Percentiles rank a stretch among this genome's conserved stretches.
Evolutionary conservation across 306 rosid species (phyloP).

Genomic region (Comarum palustre): DNA sequence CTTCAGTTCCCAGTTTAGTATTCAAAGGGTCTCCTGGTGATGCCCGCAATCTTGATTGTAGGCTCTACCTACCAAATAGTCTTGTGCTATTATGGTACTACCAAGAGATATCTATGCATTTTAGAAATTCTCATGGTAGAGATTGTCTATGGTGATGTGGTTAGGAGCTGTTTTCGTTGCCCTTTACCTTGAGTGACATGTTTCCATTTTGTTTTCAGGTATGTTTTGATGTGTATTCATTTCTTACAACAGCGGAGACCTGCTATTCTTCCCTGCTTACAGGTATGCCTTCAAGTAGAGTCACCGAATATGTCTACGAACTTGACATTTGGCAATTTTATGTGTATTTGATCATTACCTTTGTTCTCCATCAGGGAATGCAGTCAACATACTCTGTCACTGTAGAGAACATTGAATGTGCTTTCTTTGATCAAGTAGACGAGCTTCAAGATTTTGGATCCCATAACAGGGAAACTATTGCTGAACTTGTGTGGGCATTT

Average conservation of each 20-base stretch:
- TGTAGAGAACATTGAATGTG: constrained; percentile 63
- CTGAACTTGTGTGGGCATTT: constrained; percentile 89
- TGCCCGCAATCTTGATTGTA: not conserved
- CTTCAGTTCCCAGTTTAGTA: not conserved
- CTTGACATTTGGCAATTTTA: not conserved
- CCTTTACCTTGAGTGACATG: constrained; percentile 8
- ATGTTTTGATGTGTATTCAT: constrained; percentile 97
- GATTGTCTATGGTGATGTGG: not conserved
- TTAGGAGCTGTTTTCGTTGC: not conserved
- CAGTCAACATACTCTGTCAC: constrained; percentile 56
- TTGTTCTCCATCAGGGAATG: constrained; percentile 53
- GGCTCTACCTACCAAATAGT: not conserved
- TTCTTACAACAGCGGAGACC: constrained; percentile 78
- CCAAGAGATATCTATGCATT: not conserved
- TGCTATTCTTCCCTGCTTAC: constrained; percentile 94
- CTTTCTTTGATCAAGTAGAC: constrained; percentile 80
- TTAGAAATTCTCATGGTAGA: not conserved
- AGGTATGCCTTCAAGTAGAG: constrained; percentile 52
- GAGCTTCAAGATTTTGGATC: constrained; percentile 56
- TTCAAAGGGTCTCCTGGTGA: not conserved
- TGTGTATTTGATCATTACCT: constrained; percentile 2
- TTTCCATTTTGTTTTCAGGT: constrained; percentile 58
- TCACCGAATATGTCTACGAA: not conserved
- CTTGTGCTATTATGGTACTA: not conserved
- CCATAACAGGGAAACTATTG: constrained; percentile 64